Evolutionary conservation across 179 eudicot species (phyloP).

Genomic region (Heliamphora pulchella): DNA sequence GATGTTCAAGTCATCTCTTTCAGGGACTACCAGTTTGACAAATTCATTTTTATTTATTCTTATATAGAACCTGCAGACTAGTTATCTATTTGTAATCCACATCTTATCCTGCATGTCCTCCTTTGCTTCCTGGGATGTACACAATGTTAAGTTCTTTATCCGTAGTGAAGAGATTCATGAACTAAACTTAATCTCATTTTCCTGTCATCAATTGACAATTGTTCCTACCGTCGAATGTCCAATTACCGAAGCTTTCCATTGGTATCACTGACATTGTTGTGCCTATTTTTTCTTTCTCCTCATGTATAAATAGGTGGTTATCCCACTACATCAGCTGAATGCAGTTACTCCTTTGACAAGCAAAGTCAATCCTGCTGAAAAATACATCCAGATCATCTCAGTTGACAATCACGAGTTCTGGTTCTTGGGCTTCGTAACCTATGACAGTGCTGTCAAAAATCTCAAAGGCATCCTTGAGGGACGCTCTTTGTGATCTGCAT

Average conservation of each 20-base stretch:
- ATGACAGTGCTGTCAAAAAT: constrained; percentile 76
- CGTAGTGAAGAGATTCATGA: too few relatives aligned
- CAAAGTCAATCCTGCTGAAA: constrained; percentile 70
- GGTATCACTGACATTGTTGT: constrained; percentile 14
- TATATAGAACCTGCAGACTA: too few relatives aligned
- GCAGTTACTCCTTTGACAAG: constrained; percentile 84
- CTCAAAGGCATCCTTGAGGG: constrained; percentile 48
- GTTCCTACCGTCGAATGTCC: background rate
- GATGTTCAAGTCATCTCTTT: background rate
- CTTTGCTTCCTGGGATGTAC: too few relatives aligned
- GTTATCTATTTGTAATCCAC: too few relatives aligned
- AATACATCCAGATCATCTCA: constrained; percentile 80
- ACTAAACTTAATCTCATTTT: background rate
- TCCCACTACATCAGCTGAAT: constrained; percentile 76
- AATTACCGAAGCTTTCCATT: background rate
- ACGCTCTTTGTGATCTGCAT: constrained; percentile 19
- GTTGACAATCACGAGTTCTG: constrained; percentile 93
- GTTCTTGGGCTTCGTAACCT: constrained; percentile 87
- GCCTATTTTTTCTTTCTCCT: background rate
- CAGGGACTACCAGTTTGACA: too few relatives aligned
- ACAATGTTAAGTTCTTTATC: too few relatives aligned
- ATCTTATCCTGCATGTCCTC: too few relatives aligned
- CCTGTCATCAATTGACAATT: too few relatives aligned
- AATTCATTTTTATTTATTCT: too few relatives aligned
- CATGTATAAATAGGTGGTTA: constrained; percentile 44